Base-by-base conservation (phyloP, 2,329 filamentous ascomycete genomes). In the Bipolaris cookei region DNA sequence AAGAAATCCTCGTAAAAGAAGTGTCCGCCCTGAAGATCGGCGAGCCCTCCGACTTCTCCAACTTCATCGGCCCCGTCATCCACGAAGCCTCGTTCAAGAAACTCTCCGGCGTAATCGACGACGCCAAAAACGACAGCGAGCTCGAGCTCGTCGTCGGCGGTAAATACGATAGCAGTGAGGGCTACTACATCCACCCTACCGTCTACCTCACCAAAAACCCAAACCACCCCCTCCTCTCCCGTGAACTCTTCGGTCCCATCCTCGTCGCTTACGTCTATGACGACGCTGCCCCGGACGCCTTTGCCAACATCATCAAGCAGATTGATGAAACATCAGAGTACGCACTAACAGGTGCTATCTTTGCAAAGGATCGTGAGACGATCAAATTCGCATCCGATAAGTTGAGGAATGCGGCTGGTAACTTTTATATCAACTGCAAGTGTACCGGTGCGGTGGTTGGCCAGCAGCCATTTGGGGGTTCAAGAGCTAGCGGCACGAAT, bases 391-490 rank as follows among this genome's bases (percentile, higher is more conserved):
- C 90, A 0, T 90, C 92, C 76, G 85, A 92, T 66, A 84, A 82
- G 59, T 81, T 94, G 51, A 82, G 89, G 63, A 87, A 92, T 72
- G 81, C 88, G 0, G 90, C 90, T 0, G 90, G 90, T 39, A 94
- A 94, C 81, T 93, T 93, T 75, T 94, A 94, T 79, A 83, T 94
- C 78, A 94, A 93, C 80, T 90, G 88, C 81, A 93, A 93, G 84
- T 88, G 80, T 59, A 86, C 83, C 2, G 83, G 74, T 30, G 76
- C 79, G 6, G 78, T 81, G 21, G 80, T 82, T 34, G 80, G 79
- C 13, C 80, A 82, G 68, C 80, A 82, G 64, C 79, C 80, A 3
- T 82, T 82, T 60, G 83, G 83, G 56, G 83, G 83, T 37, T 82
- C 81, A n/a, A 77, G 83, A 56, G 82, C 82, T 13, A 82, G 79